Base-by-base conservation (phyloP, 2,329 filamentous ascomycete species). In the Fusarium transvaalense region DNA sequence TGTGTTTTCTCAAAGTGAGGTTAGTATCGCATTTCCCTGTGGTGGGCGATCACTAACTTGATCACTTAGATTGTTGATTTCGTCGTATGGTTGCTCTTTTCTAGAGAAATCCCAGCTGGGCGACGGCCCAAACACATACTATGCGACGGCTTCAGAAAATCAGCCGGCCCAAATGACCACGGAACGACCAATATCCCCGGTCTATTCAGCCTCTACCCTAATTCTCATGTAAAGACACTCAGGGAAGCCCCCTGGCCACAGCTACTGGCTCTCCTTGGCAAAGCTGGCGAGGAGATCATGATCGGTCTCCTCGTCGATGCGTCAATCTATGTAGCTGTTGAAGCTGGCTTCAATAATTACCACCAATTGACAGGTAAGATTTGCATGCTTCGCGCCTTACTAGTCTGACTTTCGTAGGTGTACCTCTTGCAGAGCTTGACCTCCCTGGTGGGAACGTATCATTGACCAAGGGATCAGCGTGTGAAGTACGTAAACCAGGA, bases 321-420 rank as follows among this genome's bases (percentile, higher is more conserved):
- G 76, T 91, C 92, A 9, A 81, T 98, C 8, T 99, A 96, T 75
- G 73, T 87, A 14, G 80, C 86, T 6, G 78, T 97, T 13, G 80
- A 87, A 38, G 82, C 82, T 25, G 86, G 86, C 13, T 83, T 80
- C 56, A 86, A 86, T 4, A 94, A 93, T 72, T 91, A 91, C 74
- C 88, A 89, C 71, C 95, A 98, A 76, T 77, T 97, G 31, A 93
- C 91, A 76, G 95, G 95, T 88, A 78, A 84, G 76, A 42, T n/a
- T 19, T 9, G 7, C 17, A 17, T 10, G 15, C 13, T 46, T 25
- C 29, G 21, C 9, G 35, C 15, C 5, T 37, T 31, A 7, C 6
- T 35, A 25, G 47, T 34, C 51, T 68, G 31, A 63, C 32, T n/a
- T 29, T n/a, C 13, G 12, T 42, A 86, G 85, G 85, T 27, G 70